Evolutionary conservation across 257 asterid genomes (phyloP).

Genomic region (Eustoma russellianum): DNA sequence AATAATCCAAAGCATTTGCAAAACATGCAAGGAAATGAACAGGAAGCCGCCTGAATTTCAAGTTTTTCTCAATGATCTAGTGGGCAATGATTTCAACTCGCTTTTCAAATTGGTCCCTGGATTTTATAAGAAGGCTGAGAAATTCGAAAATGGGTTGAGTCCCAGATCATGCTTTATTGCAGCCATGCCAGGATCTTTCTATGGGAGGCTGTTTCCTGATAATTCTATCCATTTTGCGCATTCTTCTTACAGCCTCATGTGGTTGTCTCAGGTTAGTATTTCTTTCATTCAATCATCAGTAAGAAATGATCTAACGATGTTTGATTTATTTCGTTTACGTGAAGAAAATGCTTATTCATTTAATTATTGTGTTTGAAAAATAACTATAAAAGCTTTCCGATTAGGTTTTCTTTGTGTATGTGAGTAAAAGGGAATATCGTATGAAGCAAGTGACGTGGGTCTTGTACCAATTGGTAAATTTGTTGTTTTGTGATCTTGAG

Average conservation of each 20-base stretch:
- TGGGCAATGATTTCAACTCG: constrained; percentile 13
- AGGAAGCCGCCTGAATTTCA: background rate
- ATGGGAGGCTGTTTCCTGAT: constrained; percentile 12
- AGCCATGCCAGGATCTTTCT: constrained; percentile 12
- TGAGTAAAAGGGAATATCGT: too few relatives aligned
- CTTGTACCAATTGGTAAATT: too few relatives aligned
- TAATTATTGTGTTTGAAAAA: too few relatives aligned
- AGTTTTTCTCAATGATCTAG: constrained; percentile 12
- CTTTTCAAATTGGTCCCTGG: constrained; percentile 8
- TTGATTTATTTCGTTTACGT: too few relatives aligned
- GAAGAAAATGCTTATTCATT: too few relatives aligned
- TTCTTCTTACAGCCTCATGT: constrained; percentile 9
- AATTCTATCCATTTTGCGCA: constrained; percentile 7
- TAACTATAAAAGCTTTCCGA: too few relatives aligned
- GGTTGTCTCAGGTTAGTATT: constrained; percentile 11
- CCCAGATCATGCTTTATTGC: constrained; percentile 4
- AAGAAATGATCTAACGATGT: too few relatives aligned
- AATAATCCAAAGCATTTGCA: background rate
- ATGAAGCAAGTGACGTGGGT: too few relatives aligned
- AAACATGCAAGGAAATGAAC: background rate
- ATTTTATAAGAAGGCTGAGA: constrained; percentile 3
- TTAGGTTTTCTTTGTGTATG: too few relatives aligned
- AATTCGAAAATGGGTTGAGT: background rate
- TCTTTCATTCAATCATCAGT: too few relatives aligned
- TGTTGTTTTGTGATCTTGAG: too few relatives aligned